Evolutionary conservation across 805 yeast genomes (phyloP).

Genomic region (Cyberlindnera nakhonratchasimensis): DNA sequence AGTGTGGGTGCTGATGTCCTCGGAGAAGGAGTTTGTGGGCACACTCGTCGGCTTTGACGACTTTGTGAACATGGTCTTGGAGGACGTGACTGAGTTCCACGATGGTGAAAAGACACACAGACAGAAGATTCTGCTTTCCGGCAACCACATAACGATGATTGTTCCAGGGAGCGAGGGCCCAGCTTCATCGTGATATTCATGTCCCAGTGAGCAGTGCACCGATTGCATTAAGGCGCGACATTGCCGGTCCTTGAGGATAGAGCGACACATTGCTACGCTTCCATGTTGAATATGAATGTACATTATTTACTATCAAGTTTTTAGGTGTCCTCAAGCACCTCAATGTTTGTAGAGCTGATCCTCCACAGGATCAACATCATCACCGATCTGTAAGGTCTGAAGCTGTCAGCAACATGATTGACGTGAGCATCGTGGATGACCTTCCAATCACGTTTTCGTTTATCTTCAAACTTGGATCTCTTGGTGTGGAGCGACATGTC

Average conservation of each 20-base stretch:
- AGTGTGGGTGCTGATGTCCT: conserved; percentile 64
- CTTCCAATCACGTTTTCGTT: conserved; percentile 58
- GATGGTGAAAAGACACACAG: conserved; percentile 44
- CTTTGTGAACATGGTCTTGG: conserved; percentile 86
- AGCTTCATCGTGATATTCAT: conserved; percentile 4
- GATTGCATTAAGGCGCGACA: too few species aligned
- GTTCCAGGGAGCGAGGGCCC: conserved; percentile 49
- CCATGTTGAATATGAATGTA: not conserved
- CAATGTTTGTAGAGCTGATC: conserved; percentile 45
- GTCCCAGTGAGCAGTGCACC: too few species aligned
- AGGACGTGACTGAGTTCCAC: conserved; percentile 67
- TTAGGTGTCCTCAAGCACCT: conserved; percentile 6
- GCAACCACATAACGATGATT: conserved; percentile 69
- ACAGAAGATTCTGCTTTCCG: conserved; percentile 65
- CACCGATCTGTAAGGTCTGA: conserved; percentile 62
- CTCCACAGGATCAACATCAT: conserved; percentile 78
- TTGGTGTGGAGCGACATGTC: conserved; percentile 32
- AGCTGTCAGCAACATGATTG: conserved; percentile 51
- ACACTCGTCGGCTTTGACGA: conserved; percentile 91
- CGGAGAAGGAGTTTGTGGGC: conserved; percentile 79
- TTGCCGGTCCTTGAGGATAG: too few species aligned
- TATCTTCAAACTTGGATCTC: conserved; percentile 34
- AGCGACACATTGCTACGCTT: too few species aligned
- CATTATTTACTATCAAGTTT: not conserved
- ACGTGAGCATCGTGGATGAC: conserved; percentile 59